A percentile compares a stretch with the other conserved stretches of the same genome.
These are phyloP conservation scores for Nakaseomyces delphensis DNA, from an alignment of 1,139 yeast genomes.

Conservation along the genomic window DNA sequence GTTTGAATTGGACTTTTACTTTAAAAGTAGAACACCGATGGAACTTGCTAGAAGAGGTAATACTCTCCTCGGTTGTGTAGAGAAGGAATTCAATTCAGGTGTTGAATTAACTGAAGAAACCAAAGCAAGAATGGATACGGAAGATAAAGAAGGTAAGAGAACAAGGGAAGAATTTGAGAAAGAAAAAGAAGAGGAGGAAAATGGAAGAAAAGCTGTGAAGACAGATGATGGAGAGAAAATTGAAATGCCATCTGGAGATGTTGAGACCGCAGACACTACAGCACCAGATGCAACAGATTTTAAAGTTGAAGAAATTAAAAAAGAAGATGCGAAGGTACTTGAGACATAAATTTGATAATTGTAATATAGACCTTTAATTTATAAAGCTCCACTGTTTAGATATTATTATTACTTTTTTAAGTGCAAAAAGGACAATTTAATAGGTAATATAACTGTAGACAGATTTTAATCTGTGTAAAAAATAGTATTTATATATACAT, in stretches of 20 bases:
- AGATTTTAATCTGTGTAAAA: too few relatives aligned
- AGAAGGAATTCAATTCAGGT: constrained; percentile 43
- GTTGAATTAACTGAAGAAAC: constrained; percentile 20
- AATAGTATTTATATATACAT: too few relatives aligned
- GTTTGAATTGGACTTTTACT: constrained; percentile 62
- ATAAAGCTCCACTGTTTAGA: too few relatives aligned
- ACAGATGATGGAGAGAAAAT: constrained; percentile 3
- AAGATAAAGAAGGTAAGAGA: constrained; percentile 24
- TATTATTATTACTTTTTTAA: too few relatives aligned
- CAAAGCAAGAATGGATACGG: constrained; percentile 24
- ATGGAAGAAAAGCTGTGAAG: constrained; percentile 6
- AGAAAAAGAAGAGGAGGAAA: constrained; percentile 10
- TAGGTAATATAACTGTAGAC: too few relatives aligned
- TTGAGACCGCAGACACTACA: constrained; percentile 11
- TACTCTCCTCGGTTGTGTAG: constrained; percentile 55
- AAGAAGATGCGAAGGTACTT: neutral
- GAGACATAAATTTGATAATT: constrained; percentile 6
- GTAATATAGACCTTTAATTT: too few relatives aligned
- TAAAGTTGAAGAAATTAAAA: neutral
- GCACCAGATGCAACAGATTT: neutral
- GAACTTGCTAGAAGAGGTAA: constrained; percentile 63
- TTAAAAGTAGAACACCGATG: constrained; percentile 55
- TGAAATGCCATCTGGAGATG: constrained; percentile 7
- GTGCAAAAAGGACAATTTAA: too few relatives aligned
- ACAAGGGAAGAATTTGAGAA: constrained; percentile 20